Evolutionary conservation across 306 rosid species (phyloP).

Genomic region (Cajanus cajan): DNA sequence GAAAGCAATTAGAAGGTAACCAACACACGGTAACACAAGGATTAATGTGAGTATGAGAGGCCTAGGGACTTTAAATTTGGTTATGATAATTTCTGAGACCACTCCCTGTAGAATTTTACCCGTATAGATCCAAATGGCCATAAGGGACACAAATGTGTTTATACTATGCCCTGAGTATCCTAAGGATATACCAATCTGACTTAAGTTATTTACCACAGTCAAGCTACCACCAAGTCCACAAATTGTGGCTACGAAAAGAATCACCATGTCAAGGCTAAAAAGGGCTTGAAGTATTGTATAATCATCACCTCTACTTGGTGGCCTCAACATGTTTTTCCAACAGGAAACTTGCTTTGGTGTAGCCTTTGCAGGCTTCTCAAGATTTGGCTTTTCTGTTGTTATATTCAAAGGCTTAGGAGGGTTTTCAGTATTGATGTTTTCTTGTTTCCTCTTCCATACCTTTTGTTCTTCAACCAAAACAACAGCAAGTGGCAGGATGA

Average conservation of each 20-base stretch:
- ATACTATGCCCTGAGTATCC: constrained; percentile 45
- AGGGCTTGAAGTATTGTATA: constrained; percentile 61
- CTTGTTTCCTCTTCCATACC: constrained; percentile 31
- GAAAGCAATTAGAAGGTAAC: constrained; percentile 55
- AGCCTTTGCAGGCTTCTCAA: not conserved
- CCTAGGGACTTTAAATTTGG: constrained; percentile 44
- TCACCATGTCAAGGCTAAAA: constrained; percentile 60
- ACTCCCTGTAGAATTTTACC: constrained; percentile 49
- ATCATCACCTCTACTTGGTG: constrained; percentile 57
- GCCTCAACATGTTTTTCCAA: constrained; percentile 35
- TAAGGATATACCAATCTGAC: constrained; percentile 58
- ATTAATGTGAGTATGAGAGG: constrained; percentile 48
- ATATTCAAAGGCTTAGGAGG: constrained; percentile 23
- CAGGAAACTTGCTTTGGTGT: constrained; percentile 7
- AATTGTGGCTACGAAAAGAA: constrained; percentile 47
- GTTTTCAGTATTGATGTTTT: not conserved
- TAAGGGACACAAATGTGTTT: constrained; percentile 53
- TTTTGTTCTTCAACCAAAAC: constrained; percentile 48
- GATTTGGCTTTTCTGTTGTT: constrained; percentile 21
- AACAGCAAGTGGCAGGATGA: constrained; percentile 48
- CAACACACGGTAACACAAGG: constrained; percentile 41
- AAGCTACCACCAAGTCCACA: constrained; percentile 63
- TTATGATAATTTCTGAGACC: constrained; percentile 41
- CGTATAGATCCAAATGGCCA: constrained; percentile 56
- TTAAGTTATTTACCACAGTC: constrained; percentile 55